Evolutionary conservation across 768 basidiomycete species (phyloP).

Genomic region (Gymnopilus junonius): DNA sequence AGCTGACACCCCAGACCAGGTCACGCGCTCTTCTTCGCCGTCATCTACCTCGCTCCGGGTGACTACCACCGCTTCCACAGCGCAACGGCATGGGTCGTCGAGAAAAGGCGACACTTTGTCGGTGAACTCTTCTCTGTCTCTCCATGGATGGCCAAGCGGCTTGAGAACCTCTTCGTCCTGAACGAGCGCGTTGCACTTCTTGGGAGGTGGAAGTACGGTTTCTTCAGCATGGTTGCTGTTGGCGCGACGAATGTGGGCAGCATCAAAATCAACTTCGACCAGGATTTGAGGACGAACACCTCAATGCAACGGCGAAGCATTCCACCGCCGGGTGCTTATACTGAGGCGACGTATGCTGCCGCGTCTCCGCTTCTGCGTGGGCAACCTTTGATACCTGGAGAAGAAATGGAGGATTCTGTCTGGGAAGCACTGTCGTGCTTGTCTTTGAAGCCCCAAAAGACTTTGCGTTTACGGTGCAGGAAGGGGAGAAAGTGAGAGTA

Average conservation of each 20-base stretch:
- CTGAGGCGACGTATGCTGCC: slow-evolving; percentile 88
- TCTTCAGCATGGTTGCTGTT: slow-evolving; percentile 97
- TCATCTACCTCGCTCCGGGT: slow-evolving; percentile 97
- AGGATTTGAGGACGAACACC: too few relatives aligned
- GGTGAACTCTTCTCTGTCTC: slow-evolving; percentile 97
- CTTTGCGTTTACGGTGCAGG: slow-evolving; percentile 77
- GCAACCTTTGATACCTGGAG: slow-evolving; percentile 83
- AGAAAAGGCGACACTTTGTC: slow-evolving; percentile 92
- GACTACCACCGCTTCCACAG: slow-evolving; percentile 99
- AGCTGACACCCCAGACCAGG: slow-evolving; percentile 66
- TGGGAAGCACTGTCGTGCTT: slow-evolving; percentile 95
- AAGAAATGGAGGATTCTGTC: slow-evolving; percentile 98
- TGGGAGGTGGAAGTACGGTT: slow-evolving; percentile 93
- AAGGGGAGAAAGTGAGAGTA: slow-evolving; percentile 86
- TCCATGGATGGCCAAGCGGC: slow-evolving; percentile 91
- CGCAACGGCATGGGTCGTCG: slow-evolving; percentile 96
- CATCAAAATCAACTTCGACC: slow-evolving; percentile 95
- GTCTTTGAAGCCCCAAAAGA: slow-evolving; percentile 92
- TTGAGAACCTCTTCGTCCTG: slow-evolving; percentile 94
- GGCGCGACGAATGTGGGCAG: slow-evolving; percentile 98
- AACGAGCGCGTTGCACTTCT: slow-evolving; percentile 97
- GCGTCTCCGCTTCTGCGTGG: slow-evolving; percentile 86
- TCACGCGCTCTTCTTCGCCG: slow-evolving; percentile 88
- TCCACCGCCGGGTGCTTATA: slow-evolving; percentile 86
- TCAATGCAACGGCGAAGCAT: too few relatives aligned